Base-by-base conservation (phyloP, 2,329 filamentous ascomycete genomes). In the Aspergillus awamori region DNA sequence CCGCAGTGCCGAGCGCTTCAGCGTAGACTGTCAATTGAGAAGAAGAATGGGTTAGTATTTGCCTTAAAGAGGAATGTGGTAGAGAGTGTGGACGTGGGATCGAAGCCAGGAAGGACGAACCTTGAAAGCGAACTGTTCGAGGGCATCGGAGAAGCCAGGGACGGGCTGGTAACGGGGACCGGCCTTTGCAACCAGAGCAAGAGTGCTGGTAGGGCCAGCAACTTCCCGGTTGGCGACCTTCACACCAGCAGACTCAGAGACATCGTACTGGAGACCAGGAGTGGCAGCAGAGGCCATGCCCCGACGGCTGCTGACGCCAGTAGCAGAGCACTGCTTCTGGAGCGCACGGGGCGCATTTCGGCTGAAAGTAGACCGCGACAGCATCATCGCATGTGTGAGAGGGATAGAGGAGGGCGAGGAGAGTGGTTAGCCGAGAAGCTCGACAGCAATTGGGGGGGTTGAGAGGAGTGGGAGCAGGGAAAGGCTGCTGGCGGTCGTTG, bases 91-190 rank as follows among this genome's bases (percentile, higher is more conserved):
- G 38, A 58, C 60, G 60, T 24, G 11, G 38, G 26, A 76, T 70
- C 64, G 67, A 62, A 62, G 59, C 69, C 30, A 41, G 22, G 39
- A 30, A 51, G 39, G 28, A 74, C 80, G 71, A 78, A 93, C 95
- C 91, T 96, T 96, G 88, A 97, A 99, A 68, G 96, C 94, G 83
- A 96, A 99, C 79, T 92, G 91, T 83, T 95, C 91, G 69, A 99
- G 86, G 61, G 90, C 94, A 75, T 93, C 90, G 67, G 94, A 90
- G 79, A 97, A 86, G 68, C 95, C 95, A 65, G 95, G 95, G 69
- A 91, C 85, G 66, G 91, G 87, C 84, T 99, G 89, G 81, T 94
- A 98, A 79, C 95, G 86, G 67, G 94, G 96, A 74, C 95, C 95
- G 66, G 93, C 95, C 85, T 96, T 97, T 70, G 93, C 88, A 76